These are phyloP conservation scores for Jaminaea rosea DNA, from an alignment of 1,284 basidiomycete species.

Conservation along the genomic window DNA sequence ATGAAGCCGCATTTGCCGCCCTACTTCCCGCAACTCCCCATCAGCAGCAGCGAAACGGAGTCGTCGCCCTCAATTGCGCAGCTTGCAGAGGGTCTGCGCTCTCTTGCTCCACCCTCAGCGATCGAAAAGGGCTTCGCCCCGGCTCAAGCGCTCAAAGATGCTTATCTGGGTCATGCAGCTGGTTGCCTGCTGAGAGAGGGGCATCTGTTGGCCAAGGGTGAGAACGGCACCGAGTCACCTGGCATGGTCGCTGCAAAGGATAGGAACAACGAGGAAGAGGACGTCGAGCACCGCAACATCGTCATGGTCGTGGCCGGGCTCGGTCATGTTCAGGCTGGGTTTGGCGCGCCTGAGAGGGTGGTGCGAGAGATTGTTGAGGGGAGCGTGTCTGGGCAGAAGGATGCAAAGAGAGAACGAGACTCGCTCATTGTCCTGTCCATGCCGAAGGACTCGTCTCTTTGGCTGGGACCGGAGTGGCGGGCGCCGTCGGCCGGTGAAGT, in stretches of 20 bases:
- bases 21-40: slow-evolving; percentile 14
- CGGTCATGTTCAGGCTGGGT: slow-evolving; percentile 29
- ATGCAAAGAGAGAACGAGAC: too few relatives aligned
- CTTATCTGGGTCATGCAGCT: slow-evolving; percentile 28
- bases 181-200: slow-evolving; percentile 15
- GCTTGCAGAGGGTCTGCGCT: neutral
- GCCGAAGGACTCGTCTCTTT: slow-evolving; percentile 6
- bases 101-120: neutral
- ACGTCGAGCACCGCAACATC: slow-evolving; percentile 8
- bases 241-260: too few relatives aligned
- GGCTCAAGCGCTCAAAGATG: slow-evolving; percentile 32
- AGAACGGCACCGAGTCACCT: neutral
- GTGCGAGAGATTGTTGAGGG: neutral
- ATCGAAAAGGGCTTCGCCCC: slow-evolving; percentile 27
- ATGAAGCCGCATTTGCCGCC: slow-evolving; percentile 26
- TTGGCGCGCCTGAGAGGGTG: slow-evolving; percentile 24
- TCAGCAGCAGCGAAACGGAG: neutral
- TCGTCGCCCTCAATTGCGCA: neutral
- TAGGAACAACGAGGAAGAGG: neutral
- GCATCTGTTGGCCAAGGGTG: neutral
- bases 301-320: slow-evolving; percentile 22
- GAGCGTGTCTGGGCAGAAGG: neutral
- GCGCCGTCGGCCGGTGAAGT: neutral
- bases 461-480: slow-evolving; percentile 1
- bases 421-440: slow-evolving; percentile 3